Percentiles rank a stretch among this genome's conserved stretches.
phyloP scores from a whole-genome alignment of 1,284 basidiomycete species.

The Moniliella sp. region DNA sequence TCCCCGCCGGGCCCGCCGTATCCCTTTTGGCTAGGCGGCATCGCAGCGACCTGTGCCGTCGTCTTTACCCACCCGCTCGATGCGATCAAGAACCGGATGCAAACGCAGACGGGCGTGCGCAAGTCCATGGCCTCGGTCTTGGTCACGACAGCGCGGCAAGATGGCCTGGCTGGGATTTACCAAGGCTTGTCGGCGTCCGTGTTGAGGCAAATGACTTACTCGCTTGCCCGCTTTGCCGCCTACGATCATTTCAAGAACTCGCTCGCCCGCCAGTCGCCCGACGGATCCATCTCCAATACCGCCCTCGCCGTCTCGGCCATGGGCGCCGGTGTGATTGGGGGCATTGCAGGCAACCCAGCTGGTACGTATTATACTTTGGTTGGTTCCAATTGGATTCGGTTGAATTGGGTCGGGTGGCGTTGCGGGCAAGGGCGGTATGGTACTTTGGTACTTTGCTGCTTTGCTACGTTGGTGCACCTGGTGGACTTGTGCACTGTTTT shows the following conservation, averaged over 20 bases:
- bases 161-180: constrained; percentile 21
- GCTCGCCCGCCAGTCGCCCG: constrained; percentile 3
- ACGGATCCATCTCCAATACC: constrained; percentile 7
- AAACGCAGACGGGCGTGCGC: constrained; percentile 18
- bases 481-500: background rate
- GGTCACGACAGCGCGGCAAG: constrained; percentile 9
- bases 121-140: constrained; percentile 13
- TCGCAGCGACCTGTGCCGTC: constrained; percentile 25
- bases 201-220: constrained; percentile 29
- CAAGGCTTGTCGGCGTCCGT: constrained; percentile 24
- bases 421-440: background rate
- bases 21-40: constrained; percentile 24
- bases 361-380: background rate
- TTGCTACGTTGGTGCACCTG: background rate
- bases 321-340: constrained; percentile 37
- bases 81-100: constrained; percentile 33
- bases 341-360: constrained; percentile 56
- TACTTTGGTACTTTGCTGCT: background rate
- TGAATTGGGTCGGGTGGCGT: no score
- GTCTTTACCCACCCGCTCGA: constrained; percentile 34
- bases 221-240: constrained; percentile 13
- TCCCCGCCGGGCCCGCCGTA: no score
- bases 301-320: constrained; percentile 17
- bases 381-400: no score
- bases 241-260: constrained; percentile 24